phyloP scores from a whole-genome alignment of 805 yeast species.

The Saccharomyces paradoxus region DNA sequence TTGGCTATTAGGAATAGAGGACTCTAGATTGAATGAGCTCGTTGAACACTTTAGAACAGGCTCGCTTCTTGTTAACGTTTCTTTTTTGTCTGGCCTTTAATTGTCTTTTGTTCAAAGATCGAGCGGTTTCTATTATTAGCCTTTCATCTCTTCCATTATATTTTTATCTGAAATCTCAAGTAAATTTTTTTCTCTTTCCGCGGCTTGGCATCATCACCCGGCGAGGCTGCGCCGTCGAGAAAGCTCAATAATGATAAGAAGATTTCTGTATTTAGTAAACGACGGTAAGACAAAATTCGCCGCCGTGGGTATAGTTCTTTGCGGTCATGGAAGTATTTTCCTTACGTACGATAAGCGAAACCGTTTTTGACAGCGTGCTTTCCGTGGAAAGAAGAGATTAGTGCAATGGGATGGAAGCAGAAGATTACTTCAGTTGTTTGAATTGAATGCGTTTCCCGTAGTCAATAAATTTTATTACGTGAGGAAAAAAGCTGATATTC shows the following conservation, averaged over 20 bases:
- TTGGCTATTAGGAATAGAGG: not conserved
- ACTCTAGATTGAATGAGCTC: not conserved
- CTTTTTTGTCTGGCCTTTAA: not conserved
- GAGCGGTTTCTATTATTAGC: not conserved
- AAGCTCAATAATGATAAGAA: not conserved
- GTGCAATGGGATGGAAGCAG: no score
- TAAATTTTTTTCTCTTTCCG: not conserved
- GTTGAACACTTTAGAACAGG: not conserved
- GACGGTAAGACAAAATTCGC: not conserved
- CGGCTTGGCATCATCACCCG: not conserved
- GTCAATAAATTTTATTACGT: no score
- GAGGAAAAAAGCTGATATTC: no score
- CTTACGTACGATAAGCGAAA: not conserved
- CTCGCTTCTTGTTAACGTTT: not conserved
- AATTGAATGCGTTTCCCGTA: no score
- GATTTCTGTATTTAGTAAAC: not conserved
- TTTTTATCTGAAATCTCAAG: not conserved
- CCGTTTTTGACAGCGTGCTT: no score
- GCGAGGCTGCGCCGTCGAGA: not conserved
- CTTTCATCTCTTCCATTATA: not conserved
- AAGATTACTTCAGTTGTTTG: no score
- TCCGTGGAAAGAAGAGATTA: no score
- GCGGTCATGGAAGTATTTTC: not conserved
- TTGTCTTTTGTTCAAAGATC: not conserved
- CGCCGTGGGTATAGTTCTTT: not conserved